A percentile compares a stretch with the other conserved stretches of the same genome.
These are phyloP conservation scores for Neurospora intermedia DNA, from an alignment of 495 filamentous ascomycete species.

Conservation along the genomic window DNA sequence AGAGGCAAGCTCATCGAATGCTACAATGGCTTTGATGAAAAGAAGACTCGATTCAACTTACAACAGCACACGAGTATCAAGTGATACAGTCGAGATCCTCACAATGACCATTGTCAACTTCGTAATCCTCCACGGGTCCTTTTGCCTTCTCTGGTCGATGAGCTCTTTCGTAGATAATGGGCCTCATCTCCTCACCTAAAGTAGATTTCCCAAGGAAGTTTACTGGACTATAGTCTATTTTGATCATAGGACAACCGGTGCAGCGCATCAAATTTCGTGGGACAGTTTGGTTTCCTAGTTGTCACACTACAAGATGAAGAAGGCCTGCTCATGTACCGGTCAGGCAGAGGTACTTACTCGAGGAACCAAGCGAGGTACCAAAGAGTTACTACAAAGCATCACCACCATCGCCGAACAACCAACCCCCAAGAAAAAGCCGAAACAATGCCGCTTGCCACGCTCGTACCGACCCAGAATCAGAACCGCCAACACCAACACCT, in stretches of 20 bases:
- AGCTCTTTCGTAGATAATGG: neutral
- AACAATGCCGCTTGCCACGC: neutral
- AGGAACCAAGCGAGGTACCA: neutral
- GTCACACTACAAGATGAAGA: neutral
- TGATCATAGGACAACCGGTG: neutral
- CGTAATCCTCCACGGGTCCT: neutral
- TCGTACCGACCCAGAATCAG: neutral
- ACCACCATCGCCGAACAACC: neutral
- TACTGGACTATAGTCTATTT: neutral
- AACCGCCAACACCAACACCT: neutral
- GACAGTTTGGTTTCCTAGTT: neutral
- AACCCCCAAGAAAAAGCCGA: neutral
- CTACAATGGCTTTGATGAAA: neutral
- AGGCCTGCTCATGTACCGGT: neutral
- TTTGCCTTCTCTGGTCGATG: neutral
- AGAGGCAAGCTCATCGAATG: too few species aligned
- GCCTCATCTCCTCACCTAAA: neutral
- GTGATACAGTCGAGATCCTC: neutral
- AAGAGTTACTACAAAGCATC: neutral
- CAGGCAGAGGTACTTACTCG: neutral
- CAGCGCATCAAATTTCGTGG: neutral
- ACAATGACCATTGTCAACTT: neutral
- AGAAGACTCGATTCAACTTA: neutral
- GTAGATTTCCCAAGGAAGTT: neutral
- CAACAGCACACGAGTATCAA: neutral